A percentile compares a stretch with the other conserved stretches of the same genome.
Conservation (phyloP, 2,329 filamentous ascomycete species). For the Berkeleyomyces rouxiae region DNA sequence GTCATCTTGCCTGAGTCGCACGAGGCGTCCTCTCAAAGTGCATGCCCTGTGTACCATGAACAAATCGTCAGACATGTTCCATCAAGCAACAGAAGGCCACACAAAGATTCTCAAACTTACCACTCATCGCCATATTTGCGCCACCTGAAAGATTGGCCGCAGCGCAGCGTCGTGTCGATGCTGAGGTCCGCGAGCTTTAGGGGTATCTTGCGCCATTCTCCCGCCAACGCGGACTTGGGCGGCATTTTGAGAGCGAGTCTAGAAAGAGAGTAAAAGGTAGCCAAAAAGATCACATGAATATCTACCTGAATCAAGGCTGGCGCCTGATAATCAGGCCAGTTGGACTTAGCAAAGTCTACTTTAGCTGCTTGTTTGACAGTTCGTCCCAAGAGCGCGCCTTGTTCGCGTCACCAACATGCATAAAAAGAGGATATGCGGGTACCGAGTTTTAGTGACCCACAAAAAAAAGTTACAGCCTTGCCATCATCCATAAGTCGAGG, state of each 20-base stretch:
- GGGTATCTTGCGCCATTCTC: constrained; percentile 65
- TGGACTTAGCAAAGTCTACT: not conserved
- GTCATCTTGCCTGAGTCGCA: constrained; percentile 71
- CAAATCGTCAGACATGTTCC: constrained; percentile 3
- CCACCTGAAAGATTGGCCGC: constrained; percentile 96
- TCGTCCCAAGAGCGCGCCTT: not conserved
- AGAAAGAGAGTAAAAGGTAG: not conserved
- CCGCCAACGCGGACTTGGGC: constrained; percentile 2
- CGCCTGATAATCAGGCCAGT: not conserved
- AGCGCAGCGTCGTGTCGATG: constrained; percentile 84
- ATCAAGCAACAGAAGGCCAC: not conserved
- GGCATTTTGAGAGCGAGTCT: constrained; percentile 6
- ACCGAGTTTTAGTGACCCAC: constrained; percentile 6
- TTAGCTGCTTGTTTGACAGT: not conserved
- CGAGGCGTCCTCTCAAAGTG: constrained; percentile 65
- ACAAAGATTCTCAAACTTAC: constrained; percentile 27
- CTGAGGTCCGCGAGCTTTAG: constrained; percentile 71
- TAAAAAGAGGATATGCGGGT: constrained; percentile 1
- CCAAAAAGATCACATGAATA: constrained; percentile 1
- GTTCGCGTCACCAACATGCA: constrained; percentile 8
- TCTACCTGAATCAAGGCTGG: not conserved
- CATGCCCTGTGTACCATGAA: constrained; percentile 44
- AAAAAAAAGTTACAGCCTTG: constrained; percentile 14
- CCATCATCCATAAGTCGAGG: not conserved
- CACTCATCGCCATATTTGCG: constrained; percentile 72